Conservation (phyloP, 345 rosid genomes). For the Sonneratia alba region DNA sequence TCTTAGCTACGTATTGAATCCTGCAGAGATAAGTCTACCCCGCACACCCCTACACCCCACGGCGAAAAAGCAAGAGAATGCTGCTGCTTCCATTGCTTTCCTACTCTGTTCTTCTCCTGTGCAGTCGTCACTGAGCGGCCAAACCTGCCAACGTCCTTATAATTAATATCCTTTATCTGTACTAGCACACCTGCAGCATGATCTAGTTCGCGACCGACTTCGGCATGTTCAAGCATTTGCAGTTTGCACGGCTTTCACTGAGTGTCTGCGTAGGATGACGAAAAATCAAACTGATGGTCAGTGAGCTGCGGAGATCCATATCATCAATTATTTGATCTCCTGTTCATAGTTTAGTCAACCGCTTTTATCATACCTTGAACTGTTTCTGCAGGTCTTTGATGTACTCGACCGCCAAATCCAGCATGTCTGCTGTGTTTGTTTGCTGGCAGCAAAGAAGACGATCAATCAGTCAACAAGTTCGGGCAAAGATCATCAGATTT, state of each 20-base stretch:
- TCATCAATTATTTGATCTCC: background rate
- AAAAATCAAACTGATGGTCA: background rate
- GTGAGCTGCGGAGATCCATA: background rate
- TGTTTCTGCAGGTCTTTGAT: slow-evolving; percentile 86
- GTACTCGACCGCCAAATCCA: slow-evolving; percentile 95
- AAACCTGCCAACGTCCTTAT: background rate
- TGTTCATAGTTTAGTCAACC: background rate
- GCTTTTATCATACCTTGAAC: slow-evolving; percentile 41
- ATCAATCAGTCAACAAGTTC: background rate
- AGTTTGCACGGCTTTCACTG: slow-evolving; percentile 42
- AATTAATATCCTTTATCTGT: slow-evolving; percentile 9
- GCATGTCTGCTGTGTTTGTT: slow-evolving; percentile 93
- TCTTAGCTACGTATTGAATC: background rate
- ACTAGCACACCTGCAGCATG: background rate
- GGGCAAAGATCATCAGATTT: background rate
- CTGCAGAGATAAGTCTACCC: background rate
- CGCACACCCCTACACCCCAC: background rate
- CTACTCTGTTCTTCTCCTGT: background rate
- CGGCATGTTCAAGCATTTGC: slow-evolving; percentile 44
- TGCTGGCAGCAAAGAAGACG: slow-evolving; percentile 41
- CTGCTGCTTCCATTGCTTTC: background rate
- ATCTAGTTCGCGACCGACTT: slow-evolving; percentile 18
- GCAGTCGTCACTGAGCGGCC: background rate
- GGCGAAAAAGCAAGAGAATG: background rate
- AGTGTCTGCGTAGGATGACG: slow-evolving; percentile 35